Evolutionary conservation across 2,329 filamentous ascomycete genomes (phyloP).

Genomic region (Gaeumannomyces sp.): DNA sequence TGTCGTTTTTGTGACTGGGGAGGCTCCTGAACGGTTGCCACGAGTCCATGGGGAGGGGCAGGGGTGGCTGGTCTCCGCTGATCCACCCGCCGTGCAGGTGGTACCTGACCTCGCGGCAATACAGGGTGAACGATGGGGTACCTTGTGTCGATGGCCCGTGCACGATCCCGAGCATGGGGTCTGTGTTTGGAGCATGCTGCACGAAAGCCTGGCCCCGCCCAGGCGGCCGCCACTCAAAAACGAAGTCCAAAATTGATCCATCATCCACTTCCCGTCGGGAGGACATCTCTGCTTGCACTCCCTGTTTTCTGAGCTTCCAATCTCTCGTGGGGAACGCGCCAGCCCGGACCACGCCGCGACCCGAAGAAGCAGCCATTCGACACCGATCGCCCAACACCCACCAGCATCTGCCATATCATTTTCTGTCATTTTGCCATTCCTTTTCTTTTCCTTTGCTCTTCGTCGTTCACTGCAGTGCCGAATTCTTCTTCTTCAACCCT

Average conservation of each 20-base stretch:
- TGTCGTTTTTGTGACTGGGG: slow-evolving; percentile 1
- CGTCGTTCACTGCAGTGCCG: neutral
- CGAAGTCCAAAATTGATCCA: slow-evolving; percentile 3
- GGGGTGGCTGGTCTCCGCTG: neutral
- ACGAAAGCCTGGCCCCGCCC: neutral
- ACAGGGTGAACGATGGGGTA: neutral
- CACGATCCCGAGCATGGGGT: neutral
- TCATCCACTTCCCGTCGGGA: neutral
- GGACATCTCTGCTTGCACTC: neutral
- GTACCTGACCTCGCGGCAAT: neutral
- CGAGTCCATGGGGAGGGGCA: neutral
- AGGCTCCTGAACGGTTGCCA: no score
- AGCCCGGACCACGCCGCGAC: neutral
- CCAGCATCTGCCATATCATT: neutral
- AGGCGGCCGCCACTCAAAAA: slow-evolving; percentile 4
- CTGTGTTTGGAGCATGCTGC: neutral
- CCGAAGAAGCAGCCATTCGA: neutral
- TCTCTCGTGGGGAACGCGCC: neutral
- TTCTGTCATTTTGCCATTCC: neutral
- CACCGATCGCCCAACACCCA: neutral
- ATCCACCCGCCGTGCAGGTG: neutral
- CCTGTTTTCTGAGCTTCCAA: slow-evolving; percentile 1
- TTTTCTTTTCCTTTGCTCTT: neutral
- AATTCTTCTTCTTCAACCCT: neutral
- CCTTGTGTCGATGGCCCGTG: neutral